Evolutionary conservation across 176 grass and related monocot species (phyloP).

Genomic region (Hsuehochloa calcarea): DNA sequence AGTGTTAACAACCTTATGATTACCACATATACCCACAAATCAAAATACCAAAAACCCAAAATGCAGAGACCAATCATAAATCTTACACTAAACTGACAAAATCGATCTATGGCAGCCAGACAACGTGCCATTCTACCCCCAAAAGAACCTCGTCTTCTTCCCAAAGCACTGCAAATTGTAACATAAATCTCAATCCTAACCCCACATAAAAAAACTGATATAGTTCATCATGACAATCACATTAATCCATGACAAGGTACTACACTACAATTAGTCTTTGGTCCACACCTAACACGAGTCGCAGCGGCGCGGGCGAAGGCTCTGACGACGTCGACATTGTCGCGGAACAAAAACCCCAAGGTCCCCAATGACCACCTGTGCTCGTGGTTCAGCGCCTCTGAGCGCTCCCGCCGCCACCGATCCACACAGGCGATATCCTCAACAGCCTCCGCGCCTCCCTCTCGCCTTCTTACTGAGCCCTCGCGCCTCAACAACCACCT

Average conservation of each 20-base stretch:
- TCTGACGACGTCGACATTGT: slow-evolving; percentile 41
- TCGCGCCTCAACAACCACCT: too few species aligned
- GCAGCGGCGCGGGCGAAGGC: too few species aligned
- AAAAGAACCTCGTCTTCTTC: background rate
- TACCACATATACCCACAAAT: background rate
- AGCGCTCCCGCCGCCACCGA: slow-evolving; percentile 23
- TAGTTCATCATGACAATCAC: background rate
- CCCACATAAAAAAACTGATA: background rate
- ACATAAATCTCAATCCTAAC: background rate
- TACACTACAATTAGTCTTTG: too few species aligned
- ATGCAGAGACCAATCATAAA: background rate
- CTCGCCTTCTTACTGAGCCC: too few species aligned
- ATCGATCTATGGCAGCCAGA: background rate
- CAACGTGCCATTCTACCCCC: background rate
- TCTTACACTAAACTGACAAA: background rate
- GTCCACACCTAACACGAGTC: too few species aligned
- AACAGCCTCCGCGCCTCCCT: slow-evolving; percentile 34
- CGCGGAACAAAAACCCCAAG: slow-evolving; percentile 29
- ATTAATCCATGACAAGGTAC: background rate
- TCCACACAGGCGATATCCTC: slow-evolving; percentile 31
- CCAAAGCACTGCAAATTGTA: background rate
- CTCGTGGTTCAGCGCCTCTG: slow-evolving; percentile 30
- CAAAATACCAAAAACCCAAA: background rate
- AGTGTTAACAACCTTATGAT: background rate
- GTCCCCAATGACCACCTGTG: slow-evolving; percentile 42